Percentiles rank a stretch among this genome's conserved stretches.
phyloP scores from a whole-genome alignment of 192 early-diverging fungal species.

The Pilobolus umbonatus region DNA sequence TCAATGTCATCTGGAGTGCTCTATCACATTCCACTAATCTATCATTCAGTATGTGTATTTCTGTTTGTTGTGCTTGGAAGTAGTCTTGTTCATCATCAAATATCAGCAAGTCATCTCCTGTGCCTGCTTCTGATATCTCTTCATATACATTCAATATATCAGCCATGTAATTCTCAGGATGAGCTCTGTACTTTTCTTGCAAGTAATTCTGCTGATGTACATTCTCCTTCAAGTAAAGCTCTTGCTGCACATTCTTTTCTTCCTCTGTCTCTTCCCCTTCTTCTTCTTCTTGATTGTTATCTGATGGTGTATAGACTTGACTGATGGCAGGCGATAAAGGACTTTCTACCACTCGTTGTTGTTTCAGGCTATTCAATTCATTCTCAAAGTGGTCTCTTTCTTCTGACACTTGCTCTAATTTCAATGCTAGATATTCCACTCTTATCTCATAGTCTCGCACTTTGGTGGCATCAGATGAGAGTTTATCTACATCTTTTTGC shows the following conservation, averaged over 20 bases:
- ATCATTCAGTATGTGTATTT: conserved; percentile 1
- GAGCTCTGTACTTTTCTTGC: conserved; percentile 1
- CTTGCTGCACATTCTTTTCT: neutral
- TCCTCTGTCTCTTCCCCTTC: neutral
- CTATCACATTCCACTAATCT: conserved; percentile 12
- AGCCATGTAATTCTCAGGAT: conserved; percentile 7
- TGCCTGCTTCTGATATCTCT: neutral
- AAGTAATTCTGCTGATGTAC: neutral
- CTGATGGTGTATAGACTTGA: conserved; percentile 2
- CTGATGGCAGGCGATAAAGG: conserved; percentile 3
- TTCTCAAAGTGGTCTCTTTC: conserved; percentile 21
- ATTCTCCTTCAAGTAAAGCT: neutral
- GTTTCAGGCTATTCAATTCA: conserved; percentile 2
- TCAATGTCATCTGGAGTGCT: conserved; percentile 18
- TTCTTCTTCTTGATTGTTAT: neutral
- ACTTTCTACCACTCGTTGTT: neutral
- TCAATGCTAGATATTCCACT: conserved; percentile 26
- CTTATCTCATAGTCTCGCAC: conserved; percentile 28
- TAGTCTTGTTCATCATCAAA: neutral
- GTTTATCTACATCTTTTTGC: conserved; percentile 16
- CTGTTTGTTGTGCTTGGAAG: neutral
- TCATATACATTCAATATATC: conserved; percentile 25
- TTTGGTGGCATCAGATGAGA: conserved; percentile 16
- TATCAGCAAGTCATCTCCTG: neutral
- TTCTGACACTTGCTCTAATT: conserved; percentile 27